Evolutionary conservation across 2,329 filamentous ascomycete species (phyloP), one percentile per base, ranked within the genome.

Genomic region (Mariannaea sp.): DNA sequence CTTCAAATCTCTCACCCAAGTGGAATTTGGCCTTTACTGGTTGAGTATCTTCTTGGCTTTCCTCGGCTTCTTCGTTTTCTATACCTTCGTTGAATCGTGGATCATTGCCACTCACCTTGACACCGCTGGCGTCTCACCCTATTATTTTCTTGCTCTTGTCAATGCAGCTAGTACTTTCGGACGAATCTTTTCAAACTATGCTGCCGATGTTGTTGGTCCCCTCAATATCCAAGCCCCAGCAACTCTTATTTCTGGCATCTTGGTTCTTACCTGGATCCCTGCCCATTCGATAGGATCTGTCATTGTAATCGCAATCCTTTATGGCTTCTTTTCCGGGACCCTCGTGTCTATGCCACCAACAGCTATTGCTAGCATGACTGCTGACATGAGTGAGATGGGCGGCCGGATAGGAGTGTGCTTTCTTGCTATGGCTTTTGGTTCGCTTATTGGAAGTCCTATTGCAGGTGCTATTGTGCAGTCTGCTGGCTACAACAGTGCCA

Each of bases 231-330:
- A 33, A n/a, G 30, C 24, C 9, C 42, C 42, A 7, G 20, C 42
- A 13, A 5, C 42, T 2, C 12, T 45, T 12, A 35, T 26, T 26
- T 45, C 42, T 3, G 42, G 42, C 13, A 22, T 35, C 5, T 20
- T 45, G n/a, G 33, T 45, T 29, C 42, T 45, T 10, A 33, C 29
- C 27, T 33, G 32, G 42, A 45, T 45, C 29, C 29, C 42, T 1
- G 24, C 29, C 3, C 42, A 45, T 22, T 45, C 42, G 5, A 35
- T 33, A 14, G 42, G 42, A 5, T 29, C 42, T 10, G 12, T 45
- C n/a, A 45, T 45, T 5, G 30, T 10, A n/a, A 35, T 45, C 17
- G 29, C 42, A 12, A 6, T 45, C n/a, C 42, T 45, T 1, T 45
- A 29, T 45, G 42, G 42, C 3, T 45, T 45, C 5, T 33, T 45